Evolutionary conservation across 768 basidiomycete genomes (phyloP), one percentile per base, ranked within the genome.

Genomic region (Trametes cubensis): DNA sequence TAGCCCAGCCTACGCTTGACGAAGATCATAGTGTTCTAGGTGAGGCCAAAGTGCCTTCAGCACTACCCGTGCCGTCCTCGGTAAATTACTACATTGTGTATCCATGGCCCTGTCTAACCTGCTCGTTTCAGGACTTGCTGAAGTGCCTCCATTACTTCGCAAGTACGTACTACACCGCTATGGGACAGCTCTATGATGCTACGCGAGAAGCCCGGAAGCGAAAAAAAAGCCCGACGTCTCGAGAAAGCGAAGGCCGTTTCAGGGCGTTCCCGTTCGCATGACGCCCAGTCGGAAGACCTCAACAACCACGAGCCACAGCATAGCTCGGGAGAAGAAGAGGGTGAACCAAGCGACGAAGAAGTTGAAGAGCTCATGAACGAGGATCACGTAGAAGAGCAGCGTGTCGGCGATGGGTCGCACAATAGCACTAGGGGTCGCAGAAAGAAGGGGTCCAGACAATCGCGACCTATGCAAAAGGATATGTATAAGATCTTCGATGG

Each of bases 401-500:
- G 30, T 13, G 62, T 70, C 40, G 60, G 54, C 3, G 41, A 51
- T n/a, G 68, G 64, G 34, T 6, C 34, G 20, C n/a, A n/a, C 15
- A 26, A 13, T 5, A 26, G 48, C 3, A 39, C 8, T n/a, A 60
- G 64, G 66, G 39, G 61, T 64, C 49, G 61, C 41, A 61, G 51
- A 42, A 59, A 45, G 49, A 59, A 23, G 26, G 48, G 30, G 59
- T 58, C 11, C 61, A 68, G 46, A 65, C 64, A 10, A 66, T 58
- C 10, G 68, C 68, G 25, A 62, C 65, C 6, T 3, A 61, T 64
- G 59, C 58, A 66, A 28, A 74, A 78, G 63, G 87, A 90, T 65
- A 92, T 92, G 90, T 92, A 91, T 71, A 88, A 82, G 67, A 78
- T 83, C 3, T 78, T 90, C 63, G 87, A 90, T 66, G 90, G 90